Evolutionary conservation across 2,329 filamentous ascomycete genomes (phyloP), one percentile per base, ranked within the genome.

Genomic region (Alternaria tenuissima): DNA sequence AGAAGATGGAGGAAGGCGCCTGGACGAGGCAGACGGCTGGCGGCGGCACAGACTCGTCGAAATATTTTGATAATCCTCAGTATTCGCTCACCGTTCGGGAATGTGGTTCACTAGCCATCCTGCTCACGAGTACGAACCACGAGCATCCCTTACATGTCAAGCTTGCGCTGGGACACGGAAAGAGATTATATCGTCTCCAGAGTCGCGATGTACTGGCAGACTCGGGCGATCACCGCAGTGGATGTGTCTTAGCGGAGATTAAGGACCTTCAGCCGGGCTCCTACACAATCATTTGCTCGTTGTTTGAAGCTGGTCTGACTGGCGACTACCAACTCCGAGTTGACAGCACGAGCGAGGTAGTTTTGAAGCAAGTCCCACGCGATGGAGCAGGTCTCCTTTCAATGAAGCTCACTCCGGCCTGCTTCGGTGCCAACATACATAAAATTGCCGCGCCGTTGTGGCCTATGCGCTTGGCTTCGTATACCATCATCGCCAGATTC

Each of bases 251-350:
- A 32, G 89, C 90, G 3, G 87, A 91, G 63, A 80, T 86, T 7
- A 67, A 77, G 71, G 72, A 81, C 20, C 80, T 97, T 18, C 87
- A 89, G 39, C 81, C 87, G 1, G 94, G 94, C 0, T 84, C 84
- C 0, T 99, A 98, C 77, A 97, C 92, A 0, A 85, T 97, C 57
- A 90, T 97, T 7, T 94, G 91, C 75, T 97, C 93, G 3, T 96
- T 94, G 0, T 98, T 96, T 76, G 93, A 96, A 64, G 85, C 90
- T 0, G 90, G 90, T 8, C 92, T 96, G 72, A 82, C 87, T 1
- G 91, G 91, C 4, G 84, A 85, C 49, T 98, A 96, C 72, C 87
- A 85, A 0, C 83, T 99, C 8, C 87, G 88, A 57, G 84, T 97
- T n/a, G 88, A 89, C 47, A 89, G 90, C 34, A 87, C 85, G 55